A percentile compares a stretch with the other conserved stretches of the same genome.
phyloP scores from a whole-genome alignment of 345 rosid genomes.

The Lenwebbia sp. region DNA sequence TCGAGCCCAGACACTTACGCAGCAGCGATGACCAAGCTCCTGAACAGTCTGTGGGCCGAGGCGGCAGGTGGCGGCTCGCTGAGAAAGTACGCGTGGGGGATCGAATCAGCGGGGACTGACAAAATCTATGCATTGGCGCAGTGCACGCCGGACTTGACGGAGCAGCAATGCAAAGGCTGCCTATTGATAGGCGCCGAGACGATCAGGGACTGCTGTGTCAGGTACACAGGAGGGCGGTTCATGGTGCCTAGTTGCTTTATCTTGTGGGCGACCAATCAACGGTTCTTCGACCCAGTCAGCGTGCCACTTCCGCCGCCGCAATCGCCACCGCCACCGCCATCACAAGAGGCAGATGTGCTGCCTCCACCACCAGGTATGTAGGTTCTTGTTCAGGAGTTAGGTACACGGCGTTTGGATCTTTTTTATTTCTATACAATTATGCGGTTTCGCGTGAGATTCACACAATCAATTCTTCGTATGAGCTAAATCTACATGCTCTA shows the following conservation, averaged over 20 bases:
- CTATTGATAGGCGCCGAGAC: accelerated
- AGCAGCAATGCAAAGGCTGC: neutral
- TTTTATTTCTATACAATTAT: too few relatives aligned
- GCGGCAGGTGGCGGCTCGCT: accelerated
- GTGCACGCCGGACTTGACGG: neutral
- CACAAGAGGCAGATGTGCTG: too few relatives aligned
- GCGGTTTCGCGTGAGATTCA: too few relatives aligned
- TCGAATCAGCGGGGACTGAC: neutral
- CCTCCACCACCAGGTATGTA: too few relatives aligned
- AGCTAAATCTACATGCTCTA: too few relatives aligned
- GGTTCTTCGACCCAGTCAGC: neutral
- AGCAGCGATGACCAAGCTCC: accelerated
- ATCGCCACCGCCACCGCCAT: too few relatives aligned
- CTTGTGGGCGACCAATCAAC: neutral
- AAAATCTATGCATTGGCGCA: neutral
- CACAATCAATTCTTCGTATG: too few relatives aligned
- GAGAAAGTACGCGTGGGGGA: neutral
- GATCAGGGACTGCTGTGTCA: neutral
- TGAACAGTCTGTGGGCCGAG: neutral
- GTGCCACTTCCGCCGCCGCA: too few relatives aligned
- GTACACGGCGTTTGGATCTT: too few relatives aligned
- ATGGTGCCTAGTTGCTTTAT: neutral
- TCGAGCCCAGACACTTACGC: neutral
- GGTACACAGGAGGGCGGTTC: neutral
- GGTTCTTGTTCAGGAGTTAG: too few relatives aligned